Evolutionary conservation across 495 filamentous ascomycete species (phyloP).

Genomic region (Astrothelium subdiscretum): DNA sequence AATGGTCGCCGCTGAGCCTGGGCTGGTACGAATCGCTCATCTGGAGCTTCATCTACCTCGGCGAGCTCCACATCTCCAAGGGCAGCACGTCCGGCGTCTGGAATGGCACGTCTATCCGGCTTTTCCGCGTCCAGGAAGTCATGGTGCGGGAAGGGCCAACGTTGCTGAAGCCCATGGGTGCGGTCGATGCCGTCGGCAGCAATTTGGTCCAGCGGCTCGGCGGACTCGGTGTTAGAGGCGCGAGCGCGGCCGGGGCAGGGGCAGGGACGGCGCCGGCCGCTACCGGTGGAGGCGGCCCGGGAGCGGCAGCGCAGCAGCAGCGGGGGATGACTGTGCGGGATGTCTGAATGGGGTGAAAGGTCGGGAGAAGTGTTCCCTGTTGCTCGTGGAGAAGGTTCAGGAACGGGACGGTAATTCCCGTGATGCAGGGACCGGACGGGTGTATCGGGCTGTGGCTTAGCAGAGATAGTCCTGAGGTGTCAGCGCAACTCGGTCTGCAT

Average conservation of each 20-base stretch:
- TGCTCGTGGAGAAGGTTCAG: neutral
- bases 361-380: neutral
- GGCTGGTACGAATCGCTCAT: slow-evolving; percentile 95
- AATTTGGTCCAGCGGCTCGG: slow-evolving; percentile 84
- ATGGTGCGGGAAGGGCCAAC: slow-evolving; percentile 61
- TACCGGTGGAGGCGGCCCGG: slow-evolving; percentile 6
- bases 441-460: neutral
- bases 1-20: slow-evolving; percentile 84
- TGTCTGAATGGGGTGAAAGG: neutral
- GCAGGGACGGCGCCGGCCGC: slow-evolving; percentile 3
- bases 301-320: slow-evolving; percentile 6
- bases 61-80: slow-evolving; percentile 76
- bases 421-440: neutral
- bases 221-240: slow-evolving; percentile 47
- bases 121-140: slow-evolving; percentile 84
- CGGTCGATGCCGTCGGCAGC: slow-evolving; percentile 89
- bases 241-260: neutral
- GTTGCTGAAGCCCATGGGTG: slow-evolving; percentile 72
- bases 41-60: slow-evolving; percentile 90
- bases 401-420: neutral
- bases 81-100: slow-evolving; percentile 81
- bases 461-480: neutral
- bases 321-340: slow-evolving; percentile 3
- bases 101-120: slow-evolving; percentile 78
- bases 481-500: neutral